Evolutionary conservation across 2,329 filamentous ascomycete species (phyloP).

Genomic region (Samsoniella hepiali): DNA sequence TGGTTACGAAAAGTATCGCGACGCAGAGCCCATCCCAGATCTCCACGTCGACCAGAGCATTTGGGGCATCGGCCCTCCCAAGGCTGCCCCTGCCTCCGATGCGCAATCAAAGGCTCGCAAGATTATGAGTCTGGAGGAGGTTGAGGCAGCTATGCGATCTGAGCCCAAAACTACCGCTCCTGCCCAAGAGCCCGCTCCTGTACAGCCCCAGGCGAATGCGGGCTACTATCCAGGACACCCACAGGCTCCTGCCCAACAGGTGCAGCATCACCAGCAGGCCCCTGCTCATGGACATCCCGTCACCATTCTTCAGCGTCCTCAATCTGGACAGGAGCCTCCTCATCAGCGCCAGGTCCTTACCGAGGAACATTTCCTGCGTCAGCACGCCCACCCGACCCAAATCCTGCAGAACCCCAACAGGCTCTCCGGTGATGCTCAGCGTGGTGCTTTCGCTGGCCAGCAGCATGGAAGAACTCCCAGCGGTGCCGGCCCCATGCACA

Average conservation of each 20-base stretch:
- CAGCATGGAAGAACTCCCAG: slow-evolving; percentile 48
- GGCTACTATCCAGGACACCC: slow-evolving; percentile 22
- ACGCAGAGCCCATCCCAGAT: slow-evolving; percentile 80
- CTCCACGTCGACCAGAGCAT: slow-evolving; percentile 90
- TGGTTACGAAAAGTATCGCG: slow-evolving; percentile 89
- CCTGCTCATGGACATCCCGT: slow-evolving; percentile 47
- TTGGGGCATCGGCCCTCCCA: slow-evolving; percentile 72
- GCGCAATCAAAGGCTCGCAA: slow-evolving; percentile 53
- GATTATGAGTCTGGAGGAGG: slow-evolving; percentile 94
- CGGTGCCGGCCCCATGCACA: slow-evolving; percentile 40
- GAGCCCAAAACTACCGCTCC: slow-evolving; percentile 53
- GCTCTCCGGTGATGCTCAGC: slow-evolving; percentile 46
- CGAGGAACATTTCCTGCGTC: slow-evolving; percentile 33
- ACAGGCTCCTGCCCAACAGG: slow-evolving; percentile 23
- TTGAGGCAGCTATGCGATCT: slow-evolving; percentile 85
- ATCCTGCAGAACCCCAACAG: slow-evolving; percentile 78
- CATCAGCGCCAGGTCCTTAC: slow-evolving; percentile 28
- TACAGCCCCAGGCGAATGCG: slow-evolving; percentile 4
- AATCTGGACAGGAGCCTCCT: slow-evolving; percentile 40
- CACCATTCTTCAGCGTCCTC: slow-evolving; percentile 54
- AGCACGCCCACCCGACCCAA: slow-evolving; percentile 61
- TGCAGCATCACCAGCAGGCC: slow-evolving; percentile 31
- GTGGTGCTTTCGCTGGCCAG: slow-evolving; percentile 35
- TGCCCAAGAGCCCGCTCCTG: neutral
- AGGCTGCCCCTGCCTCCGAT: slow-evolving; percentile 31